Base-by-base conservation (phyloP, 2,329 filamentous ascomycete genomes). In the Trichophyton benhamiae region DNA sequence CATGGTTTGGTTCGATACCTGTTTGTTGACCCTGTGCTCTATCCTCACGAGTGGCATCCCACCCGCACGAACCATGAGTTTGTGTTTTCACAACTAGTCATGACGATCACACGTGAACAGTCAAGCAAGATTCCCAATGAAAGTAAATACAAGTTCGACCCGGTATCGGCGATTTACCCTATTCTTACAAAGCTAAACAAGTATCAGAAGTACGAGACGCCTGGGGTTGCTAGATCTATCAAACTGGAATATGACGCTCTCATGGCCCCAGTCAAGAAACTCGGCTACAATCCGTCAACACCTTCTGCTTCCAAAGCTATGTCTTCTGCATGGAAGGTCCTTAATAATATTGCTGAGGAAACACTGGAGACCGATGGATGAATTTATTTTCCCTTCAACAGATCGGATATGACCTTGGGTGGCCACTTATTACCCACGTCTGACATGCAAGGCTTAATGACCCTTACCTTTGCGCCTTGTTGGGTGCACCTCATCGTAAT, bases 1-100 rank as follows among this genome's bases (percentile, higher is more conserved):
- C 79, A 84, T 3, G 77, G 77, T 3, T 72, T 80, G 2, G 78
- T 81, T 61, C 75, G 79, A 1, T 80, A 82, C 65, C 73, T 78
- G 58, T 69, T 75, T 33, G 73, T 83, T 61, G 77, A 83, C 52
- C 81, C 82, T 0, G 67, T 76, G 1, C 69, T 84, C 2, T 82
- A 80, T 62, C 74, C 76, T 6, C 69, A 77, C 42, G 65, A 70
- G 0, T 72, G 72, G 59, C 82, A 86, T 67, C 82, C 83, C 0
- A 73, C 83, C 6, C 77, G 82, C 0, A 76, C 83, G 2, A 72
- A 83, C 3, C 81, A 76, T 65, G 68, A 68, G 6, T 75, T 71
- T 69, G 64, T 68, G 11, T 62, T 76, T 9, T 71, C 69, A 0
- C 72, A 69, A 52, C 59, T 71, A 30, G 71, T 64, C 65, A 22